These are phyloP conservation scores for Coleophoma crateriformis DNA, from an alignment of 2,329 filamentous ascomycete genomes.

Conservation along the genomic window DNA sequence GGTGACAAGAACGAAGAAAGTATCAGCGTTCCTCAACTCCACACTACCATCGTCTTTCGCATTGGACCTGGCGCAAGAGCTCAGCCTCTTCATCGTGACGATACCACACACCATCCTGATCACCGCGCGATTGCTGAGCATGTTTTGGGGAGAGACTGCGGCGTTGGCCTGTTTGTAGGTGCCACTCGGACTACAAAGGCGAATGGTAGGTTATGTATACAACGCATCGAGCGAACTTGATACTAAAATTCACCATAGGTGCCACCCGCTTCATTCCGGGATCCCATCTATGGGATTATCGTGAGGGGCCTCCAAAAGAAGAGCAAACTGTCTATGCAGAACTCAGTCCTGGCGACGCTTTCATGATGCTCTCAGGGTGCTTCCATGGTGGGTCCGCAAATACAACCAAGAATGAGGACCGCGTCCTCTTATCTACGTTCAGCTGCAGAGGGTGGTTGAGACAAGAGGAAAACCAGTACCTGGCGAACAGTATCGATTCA, in stretches of 20 bases:
- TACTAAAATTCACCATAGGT: not conserved
- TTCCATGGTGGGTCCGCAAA: slow-evolving; percentile 6
- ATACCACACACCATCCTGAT: not conserved
- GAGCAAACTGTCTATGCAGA: slow-evolving; percentile 2
- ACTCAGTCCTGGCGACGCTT: slow-evolving; percentile 1
- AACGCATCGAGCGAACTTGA: not conserved
- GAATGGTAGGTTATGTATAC: slow-evolving; percentile 3
- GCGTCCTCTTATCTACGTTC: not conserved
- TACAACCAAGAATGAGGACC: not conserved
- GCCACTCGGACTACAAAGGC: not conserved
- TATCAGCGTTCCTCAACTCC: slow-evolving; percentile 2
- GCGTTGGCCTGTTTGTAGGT: not conserved
- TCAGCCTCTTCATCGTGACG: not conserved
- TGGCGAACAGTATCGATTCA: not conserved
- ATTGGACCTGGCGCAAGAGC: not conserved
- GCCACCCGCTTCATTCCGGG: slow-evolving; percentile 6
- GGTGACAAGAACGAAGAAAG: slow-evolving; percentile 7
- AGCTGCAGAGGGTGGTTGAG: slow-evolving; percentile 6
- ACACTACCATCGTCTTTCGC: slow-evolving; percentile 1
- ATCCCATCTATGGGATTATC: slow-evolving; percentile 4
- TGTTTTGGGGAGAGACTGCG: not conserved
- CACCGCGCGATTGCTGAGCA: not conserved
- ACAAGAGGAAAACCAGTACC: slow-evolving; percentile 5
- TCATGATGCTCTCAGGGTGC: slow-evolving; percentile 3
- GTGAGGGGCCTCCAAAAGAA: slow-evolving; percentile 1